Percentiles rank a stretch among this genome's conserved stretches.
Evolutionary conservation across 208 protist genomes (phyloP).

Genomic region (Zelonia costaricensis): DNA sequence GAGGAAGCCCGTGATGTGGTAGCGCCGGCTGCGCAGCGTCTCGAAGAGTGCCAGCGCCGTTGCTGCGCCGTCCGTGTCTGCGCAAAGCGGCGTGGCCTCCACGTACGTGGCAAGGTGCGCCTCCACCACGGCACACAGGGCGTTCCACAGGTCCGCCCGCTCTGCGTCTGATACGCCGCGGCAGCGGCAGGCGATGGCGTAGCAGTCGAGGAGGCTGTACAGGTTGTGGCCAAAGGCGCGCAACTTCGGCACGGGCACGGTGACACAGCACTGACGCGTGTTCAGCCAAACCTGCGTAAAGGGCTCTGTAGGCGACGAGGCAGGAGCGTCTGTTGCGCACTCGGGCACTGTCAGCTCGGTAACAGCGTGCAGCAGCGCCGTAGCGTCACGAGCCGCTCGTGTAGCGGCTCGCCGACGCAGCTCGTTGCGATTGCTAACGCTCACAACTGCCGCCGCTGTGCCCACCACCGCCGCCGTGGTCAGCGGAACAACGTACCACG

Average conservation of each 20-base stretch:
- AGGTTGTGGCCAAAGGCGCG: neutral
- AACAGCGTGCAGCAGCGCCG: neutral
- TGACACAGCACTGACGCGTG: slow-evolving; percentile 2
- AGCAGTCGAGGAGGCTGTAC: slow-evolving; percentile 24
- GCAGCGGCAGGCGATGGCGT: slow-evolving; percentile 14
- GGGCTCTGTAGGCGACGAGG: no score
- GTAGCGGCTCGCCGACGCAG: neutral
- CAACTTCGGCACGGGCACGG: neutral
- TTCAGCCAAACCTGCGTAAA: slow-evolving; percentile 18
- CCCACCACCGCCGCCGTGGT: neutral
- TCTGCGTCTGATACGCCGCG: slow-evolving; percentile 3
- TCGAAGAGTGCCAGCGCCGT: slow-evolving; percentile 8
- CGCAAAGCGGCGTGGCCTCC: neutral
- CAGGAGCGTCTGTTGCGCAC: no score
- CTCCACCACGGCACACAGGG: slow-evolving; percentile 23
- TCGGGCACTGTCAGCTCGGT: no score
- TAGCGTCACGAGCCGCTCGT: slow-evolving; percentile 2
- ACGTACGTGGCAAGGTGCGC: slow-evolving; percentile 11
- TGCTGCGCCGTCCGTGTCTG: slow-evolving; percentile 1
- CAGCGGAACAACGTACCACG: slow-evolving; percentile 14
- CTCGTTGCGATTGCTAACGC: neutral
- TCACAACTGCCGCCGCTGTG: slow-evolving; percentile 2
- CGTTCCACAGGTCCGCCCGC: slow-evolving; percentile 26
- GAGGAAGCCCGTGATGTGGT: slow-evolving; percentile 12
- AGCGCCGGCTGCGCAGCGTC: slow-evolving; percentile 3